Base-by-base conservation (phyloP, 2,329 filamentous ascomycete genomes). In the Fusarium virguliforme region DNA sequence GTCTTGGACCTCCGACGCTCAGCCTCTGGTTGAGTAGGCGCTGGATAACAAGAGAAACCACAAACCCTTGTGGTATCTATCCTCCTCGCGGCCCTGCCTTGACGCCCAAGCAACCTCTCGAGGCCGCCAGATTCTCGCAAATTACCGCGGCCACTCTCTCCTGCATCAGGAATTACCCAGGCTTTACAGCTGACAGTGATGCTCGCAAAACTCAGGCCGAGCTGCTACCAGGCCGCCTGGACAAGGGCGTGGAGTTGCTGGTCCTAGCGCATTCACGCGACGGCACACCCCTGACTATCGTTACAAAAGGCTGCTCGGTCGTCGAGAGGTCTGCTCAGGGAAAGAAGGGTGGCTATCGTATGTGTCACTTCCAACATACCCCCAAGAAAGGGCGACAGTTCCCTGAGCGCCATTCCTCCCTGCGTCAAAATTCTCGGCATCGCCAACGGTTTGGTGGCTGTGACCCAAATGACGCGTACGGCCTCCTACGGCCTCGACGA, bases 271-370 rank as follows among this genome's bases (percentile, higher is more conserved):
- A 62, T 41, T 62, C 60, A 9, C 50, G 50, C 9, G 51, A 41
- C 24, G 60, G 60, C 18, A 57, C 60, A 3, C 51, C 60, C 12
- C n/a, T 62, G 51, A 56, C 60, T 2, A 56, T 62, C 6, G 60
- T 32, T 6, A 13, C 41, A 18, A 0, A 62, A 38, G 51, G 41
- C 40, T 8, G 50, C 60, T 62, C 60, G 13, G 40, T 46, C 13
- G 38, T 41, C 2, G 51, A 62, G 40, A 56, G 60, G 9, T 18
- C 18, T 18, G 18, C 18, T 18, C 18, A 18, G 18, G 40, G 40
- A 15, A 55, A 56, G 30, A 35, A 64, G 30, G 34, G 62, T 4
- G 24, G 56, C 38, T 26, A 40, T 56, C 15, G 48, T 60, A n/a
- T 18, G 18, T 18, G 18, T 18, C 18, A 18, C 18, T 18, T 18